Evolutionary conservation across 2,329 filamentous ascomycete species (phyloP).

Genomic region (Paramyrothecium sp.): DNA sequence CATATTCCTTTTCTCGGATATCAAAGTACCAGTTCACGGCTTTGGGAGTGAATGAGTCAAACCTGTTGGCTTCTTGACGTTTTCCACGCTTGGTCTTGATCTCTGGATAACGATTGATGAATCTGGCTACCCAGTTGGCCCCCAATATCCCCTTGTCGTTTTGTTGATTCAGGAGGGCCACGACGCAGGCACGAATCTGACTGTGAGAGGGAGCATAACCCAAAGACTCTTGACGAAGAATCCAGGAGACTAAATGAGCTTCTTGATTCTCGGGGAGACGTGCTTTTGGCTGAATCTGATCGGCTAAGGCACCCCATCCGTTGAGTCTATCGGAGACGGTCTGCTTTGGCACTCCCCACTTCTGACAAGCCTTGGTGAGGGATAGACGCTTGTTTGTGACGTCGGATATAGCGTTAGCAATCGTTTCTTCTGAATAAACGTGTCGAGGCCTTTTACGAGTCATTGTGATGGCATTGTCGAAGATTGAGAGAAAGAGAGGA

Average conservation of each 20-base stretch:
- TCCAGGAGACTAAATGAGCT: conserved; percentile 2
- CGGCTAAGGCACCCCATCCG: neutral
- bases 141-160: neutral
- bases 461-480: conserved; percentile 2
- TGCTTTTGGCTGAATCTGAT: conserved; percentile 2
- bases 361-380: conserved; percentile 4
- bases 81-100: conserved; percentile 2
- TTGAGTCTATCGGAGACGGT: conserved; percentile 4
- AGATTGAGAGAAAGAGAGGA: neutral
- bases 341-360: neutral
- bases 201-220: conserved; percentile 8
- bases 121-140: neutral
- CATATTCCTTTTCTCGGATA: neutral
- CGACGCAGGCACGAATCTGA: conserved; percentile 3
- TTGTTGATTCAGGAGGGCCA: neutral
- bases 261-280: conserved; percentile 5
- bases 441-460: neutral
- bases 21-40: conserved; percentile 3
- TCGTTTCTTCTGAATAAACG: conserved; percentile 1
- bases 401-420: conserved; percentile 6
- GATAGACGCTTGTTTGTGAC: conserved; percentile 9
- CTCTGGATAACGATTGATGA: conserved; percentile 1
- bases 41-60: conserved; percentile 3
- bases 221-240: conserved; percentile 3
- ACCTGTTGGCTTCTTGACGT: conserved; percentile 2